Base-by-base conservation (phyloP, 257 asterid species). In the Nicotiana otophora region DNA sequence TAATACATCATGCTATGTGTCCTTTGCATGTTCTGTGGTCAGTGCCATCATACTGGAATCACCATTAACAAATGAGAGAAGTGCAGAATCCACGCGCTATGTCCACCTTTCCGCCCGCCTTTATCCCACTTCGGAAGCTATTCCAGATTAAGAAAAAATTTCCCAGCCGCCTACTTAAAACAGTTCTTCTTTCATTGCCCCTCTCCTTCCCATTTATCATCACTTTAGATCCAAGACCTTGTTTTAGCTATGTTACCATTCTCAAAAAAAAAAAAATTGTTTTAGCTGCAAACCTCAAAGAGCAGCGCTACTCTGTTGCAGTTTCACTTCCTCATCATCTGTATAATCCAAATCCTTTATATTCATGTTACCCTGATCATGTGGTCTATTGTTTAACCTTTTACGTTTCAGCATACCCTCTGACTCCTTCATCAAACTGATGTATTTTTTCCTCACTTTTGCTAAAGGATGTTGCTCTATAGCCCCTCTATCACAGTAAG, bases 391-490 rank as follows among this genome's bases (percentile, higher is more conserved):
- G 10, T 82, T 84, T 57, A 72, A 20, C 88, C 94, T 95, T 84
- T 86, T 86, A 55, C 65, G 84, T 86, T 81, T 91, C 85, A 91
- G 77, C 67, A 95, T 88, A 69, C 54, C 57, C 46, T 60, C 88
- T 0, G 98, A 95, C 68, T 94, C 97, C 89, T 87, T 90, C 95
- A 95, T 86, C 88, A 95, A 86, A 33, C 60, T 86, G 34, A 92
- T 91, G 78, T 91, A 95, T 84, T 91, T 90, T 62, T 81, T 92
- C 89, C 99, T 91, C 78, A 92, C 93, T 23, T 82, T 82, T 42
- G 98, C 97, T 72, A 95, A 86, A 0, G 98, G 98, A 85, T 95
- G 98, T 1, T 85, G 87, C 57, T 90, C 95, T 23, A 91, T 86
- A 51, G 96, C 88, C 54, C 68, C 31, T 31, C 82, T 85, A 46